A percentile compares a stretch with the other conserved stretches of the same genome.
Evolutionary conservation across 306 rosid species (phyloP).

Genomic region (Dalbergia cultrata): DNA sequence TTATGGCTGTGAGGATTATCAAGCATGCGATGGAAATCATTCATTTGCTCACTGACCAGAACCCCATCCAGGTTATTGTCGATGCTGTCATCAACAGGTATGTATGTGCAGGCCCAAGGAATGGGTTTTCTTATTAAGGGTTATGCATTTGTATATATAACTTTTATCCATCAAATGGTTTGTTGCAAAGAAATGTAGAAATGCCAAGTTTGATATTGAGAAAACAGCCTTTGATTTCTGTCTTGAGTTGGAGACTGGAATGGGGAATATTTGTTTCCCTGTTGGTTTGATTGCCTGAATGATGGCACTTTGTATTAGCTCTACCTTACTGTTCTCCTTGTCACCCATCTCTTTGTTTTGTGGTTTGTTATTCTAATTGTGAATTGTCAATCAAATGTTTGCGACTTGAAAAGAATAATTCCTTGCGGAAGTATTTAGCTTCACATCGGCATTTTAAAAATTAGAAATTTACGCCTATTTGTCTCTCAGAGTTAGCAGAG

Average conservation of each 20-base stretch:
- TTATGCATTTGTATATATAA: neutral
- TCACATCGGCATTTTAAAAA: neutral
- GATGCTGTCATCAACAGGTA: constrained; percentile 77
- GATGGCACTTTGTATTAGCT: constrained; percentile 63
- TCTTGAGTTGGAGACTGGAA: constrained; percentile 37
- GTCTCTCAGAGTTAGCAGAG: too few relatives aligned
- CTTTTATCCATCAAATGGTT: neutral
- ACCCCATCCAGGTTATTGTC: constrained; percentile 70
- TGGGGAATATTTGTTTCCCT: constrained; percentile 53
- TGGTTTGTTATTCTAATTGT: neutral
- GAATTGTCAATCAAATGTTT: neutral
- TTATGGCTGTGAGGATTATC: constrained; percentile 67
- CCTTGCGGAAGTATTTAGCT: neutral
- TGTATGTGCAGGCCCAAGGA: neutral
- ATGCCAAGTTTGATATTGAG: neutral
- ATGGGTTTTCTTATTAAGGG: neutral
- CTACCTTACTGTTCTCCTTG: constrained; percentile 54
- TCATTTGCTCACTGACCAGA: constrained; percentile 67
- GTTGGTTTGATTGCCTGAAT: constrained; percentile 57
- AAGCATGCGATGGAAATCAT: constrained; percentile 75
- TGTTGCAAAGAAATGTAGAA: neutral
- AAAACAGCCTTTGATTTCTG: neutral
- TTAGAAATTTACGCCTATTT: neutral
- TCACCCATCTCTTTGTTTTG: neutral
- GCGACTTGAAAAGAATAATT: neutral